Percentiles rank a stretch among this genome's conserved stretches.
Evolutionary conservation across 306 rosid genomes (phyloP).

Genomic region (Ochetophila trinervis): DNA sequence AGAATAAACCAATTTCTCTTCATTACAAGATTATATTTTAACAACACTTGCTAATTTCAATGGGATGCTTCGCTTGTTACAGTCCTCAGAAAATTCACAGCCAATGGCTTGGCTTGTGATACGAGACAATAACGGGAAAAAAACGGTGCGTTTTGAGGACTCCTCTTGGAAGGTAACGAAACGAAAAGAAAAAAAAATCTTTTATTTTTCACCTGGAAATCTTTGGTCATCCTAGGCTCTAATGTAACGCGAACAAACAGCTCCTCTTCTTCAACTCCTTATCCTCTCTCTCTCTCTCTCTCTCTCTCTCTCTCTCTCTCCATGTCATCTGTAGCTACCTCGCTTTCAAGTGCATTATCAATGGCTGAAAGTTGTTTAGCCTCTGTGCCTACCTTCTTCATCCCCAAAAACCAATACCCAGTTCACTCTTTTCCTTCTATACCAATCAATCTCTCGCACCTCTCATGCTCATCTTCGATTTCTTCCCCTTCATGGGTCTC

Average conservation of each 20-base stretch:
- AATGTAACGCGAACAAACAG: constrained; percentile 9
- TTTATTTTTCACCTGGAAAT: constrained; percentile 7
- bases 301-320: constrained; percentile 15
- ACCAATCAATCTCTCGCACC: constrained; percentile 25
- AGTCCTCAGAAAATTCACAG: too few relatives aligned
- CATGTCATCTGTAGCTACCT: constrained; percentile 30
- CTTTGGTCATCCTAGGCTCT: constrained; percentile 19
- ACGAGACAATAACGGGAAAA: too few relatives aligned
- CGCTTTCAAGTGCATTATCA: constrained; percentile 25
- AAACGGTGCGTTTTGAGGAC: too few relatives aligned
- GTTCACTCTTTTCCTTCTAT: constrained; percentile 25
- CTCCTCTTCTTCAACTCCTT: constrained; percentile 21
- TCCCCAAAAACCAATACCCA: constrained; percentile 29
- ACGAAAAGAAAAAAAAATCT: constrained; percentile 9
- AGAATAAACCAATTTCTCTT: too few relatives aligned
- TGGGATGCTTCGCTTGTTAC: too few relatives aligned
- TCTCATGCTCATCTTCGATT: constrained; percentile 19
- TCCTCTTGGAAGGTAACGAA: background rate
- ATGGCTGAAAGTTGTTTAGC: constrained; percentile 33
- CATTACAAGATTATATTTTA: too few relatives aligned
- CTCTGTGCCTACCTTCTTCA: constrained; percentile 21
- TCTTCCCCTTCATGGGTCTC: constrained; percentile 27
- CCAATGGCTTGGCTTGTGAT: too few relatives aligned
- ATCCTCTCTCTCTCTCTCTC: constrained; percentile 9
- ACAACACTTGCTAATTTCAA: too few relatives aligned